phyloP scores from a whole-genome alignment of 768 basidiomycete genomes.

The Russula emetica region DNA sequence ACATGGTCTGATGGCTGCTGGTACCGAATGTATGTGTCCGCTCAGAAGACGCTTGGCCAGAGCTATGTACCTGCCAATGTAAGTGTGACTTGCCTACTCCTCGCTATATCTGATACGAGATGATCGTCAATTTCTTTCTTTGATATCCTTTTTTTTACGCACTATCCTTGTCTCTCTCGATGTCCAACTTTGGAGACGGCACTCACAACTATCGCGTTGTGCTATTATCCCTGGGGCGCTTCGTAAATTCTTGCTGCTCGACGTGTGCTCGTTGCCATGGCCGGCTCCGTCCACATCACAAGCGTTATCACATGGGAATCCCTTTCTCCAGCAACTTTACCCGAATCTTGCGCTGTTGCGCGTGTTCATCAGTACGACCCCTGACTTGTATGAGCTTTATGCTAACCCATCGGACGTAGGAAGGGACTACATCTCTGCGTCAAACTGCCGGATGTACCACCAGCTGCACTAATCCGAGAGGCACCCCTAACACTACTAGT shows the following conservation, averaged over 20 bases:
- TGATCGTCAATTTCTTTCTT: constrained; percentile 62
- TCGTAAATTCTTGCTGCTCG: constrained; percentile 40
- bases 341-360: constrained; percentile 33
- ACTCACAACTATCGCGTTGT: constrained; percentile 71
- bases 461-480: not conserved
- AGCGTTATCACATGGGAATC: constrained; percentile 83
- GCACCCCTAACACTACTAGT: not conserved
- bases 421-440: not conserved
- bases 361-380: constrained; percentile 32
- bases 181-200: constrained; percentile 94
- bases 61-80: constrained; percentile 60
- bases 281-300: constrained; percentile 81
- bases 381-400: not conserved
- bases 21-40: constrained; percentile 73
- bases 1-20: constrained; percentile 70
- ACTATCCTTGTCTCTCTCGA: constrained; percentile 75
- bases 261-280: constrained; percentile 75
- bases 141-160: constrained; percentile 87
- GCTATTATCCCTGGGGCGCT: constrained; percentile 68
- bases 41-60: constrained; percentile 53
- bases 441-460: too few relatives aligned
- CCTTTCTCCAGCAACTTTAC: constrained; percentile 51
- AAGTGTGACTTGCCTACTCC: constrained; percentile 33
- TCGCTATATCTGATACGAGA: not conserved
- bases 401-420: not conserved